These are phyloP conservation scores for Theileria annulata DNA, from an alignment of 169 alveolate species.

Conservation along the genomic window DNA sequence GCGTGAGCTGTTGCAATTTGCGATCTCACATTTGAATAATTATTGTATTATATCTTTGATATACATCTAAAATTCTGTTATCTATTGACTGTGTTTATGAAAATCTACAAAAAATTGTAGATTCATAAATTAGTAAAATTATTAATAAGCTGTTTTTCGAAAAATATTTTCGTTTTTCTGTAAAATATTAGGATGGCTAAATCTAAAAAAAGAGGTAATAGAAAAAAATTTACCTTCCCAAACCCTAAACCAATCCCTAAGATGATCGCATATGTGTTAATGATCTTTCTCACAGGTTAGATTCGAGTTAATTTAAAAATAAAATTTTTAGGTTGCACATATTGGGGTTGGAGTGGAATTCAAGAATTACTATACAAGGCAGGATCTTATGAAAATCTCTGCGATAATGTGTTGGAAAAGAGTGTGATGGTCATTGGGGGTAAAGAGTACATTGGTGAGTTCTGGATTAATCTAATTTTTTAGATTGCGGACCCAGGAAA, in stretches of 20 bases:
- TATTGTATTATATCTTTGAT: too few species aligned
- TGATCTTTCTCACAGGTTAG: conserved; percentile 25
- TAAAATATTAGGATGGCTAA: neutral
- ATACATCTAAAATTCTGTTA: too few species aligned
- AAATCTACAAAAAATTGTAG: neutral
- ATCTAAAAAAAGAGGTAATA: neutral
- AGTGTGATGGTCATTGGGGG: conserved; percentile 6
- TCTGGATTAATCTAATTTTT: neutral
- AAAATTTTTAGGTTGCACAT: conserved; percentile 40
- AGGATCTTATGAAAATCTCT: conserved; percentile 49
- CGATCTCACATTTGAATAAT: too few species aligned
- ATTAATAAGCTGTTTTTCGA: too few species aligned
- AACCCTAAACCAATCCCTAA: neutral
- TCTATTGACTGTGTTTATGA: neutral
- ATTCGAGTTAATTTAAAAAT: too few species aligned
- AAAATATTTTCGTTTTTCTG: neutral
- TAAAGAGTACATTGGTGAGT: conserved; percentile 30
- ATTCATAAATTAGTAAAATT: neutral
- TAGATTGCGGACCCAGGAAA: conserved; percentile 47
- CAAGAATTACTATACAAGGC: conserved; percentile 54
- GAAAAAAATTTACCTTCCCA: neutral
- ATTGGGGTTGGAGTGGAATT: conserved; percentile 65
- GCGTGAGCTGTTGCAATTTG: too few species aligned
- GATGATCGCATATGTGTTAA: conserved; percentile 2
- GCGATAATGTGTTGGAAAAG: neutral